A percentile compares a stretch with the other conserved stretches of the same genome.
Conservation (phyloP, 208 protist species). For the Spongospora subterranea region DNA sequence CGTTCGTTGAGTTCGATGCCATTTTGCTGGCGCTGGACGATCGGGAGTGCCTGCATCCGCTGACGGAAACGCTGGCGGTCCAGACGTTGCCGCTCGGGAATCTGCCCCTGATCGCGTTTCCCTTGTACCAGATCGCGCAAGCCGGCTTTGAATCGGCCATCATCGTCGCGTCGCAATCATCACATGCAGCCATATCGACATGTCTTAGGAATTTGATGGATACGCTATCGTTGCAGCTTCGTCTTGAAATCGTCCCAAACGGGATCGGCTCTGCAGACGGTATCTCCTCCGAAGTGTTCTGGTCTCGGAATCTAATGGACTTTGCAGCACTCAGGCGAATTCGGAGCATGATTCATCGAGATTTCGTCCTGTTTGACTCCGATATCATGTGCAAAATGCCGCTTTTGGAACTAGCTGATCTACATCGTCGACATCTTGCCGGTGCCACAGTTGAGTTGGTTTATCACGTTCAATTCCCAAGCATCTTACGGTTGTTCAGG, state of each 20-base stretch:
- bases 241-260: conserved; percentile 24
- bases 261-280: background rate
- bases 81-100: background rate
- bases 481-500: background rate
- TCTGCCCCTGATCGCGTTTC: background rate
- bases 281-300: background rate
- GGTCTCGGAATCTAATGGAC: background rate
- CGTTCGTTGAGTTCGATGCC: conserved; percentile 50
- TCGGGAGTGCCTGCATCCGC: background rate
- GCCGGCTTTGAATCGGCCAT: conserved; percentile 12
- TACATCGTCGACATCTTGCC: background rate
- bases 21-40: conserved; percentile 48
- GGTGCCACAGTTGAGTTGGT: conserved; percentile 9
- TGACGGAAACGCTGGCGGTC: conserved; percentile 26
- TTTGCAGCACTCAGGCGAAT: conserved; percentile 3
- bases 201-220: background rate
- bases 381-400: conserved; percentile 17
- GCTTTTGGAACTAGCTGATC: background rate
- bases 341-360: background rate
- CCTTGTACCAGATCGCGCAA: conserved; percentile 48
- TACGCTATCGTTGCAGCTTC: background rate
- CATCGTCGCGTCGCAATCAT: conserved; percentile 30
- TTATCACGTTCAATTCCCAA: background rate
- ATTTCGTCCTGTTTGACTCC: conserved; percentile 31
- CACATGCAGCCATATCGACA: conserved; percentile 8